A percentile compares a stretch with the other conserved stretches of the same genome.
phyloP scores from a whole-genome alignment of 1,284 basidiomycete genomes.

The Pascua sp. region DNA sequence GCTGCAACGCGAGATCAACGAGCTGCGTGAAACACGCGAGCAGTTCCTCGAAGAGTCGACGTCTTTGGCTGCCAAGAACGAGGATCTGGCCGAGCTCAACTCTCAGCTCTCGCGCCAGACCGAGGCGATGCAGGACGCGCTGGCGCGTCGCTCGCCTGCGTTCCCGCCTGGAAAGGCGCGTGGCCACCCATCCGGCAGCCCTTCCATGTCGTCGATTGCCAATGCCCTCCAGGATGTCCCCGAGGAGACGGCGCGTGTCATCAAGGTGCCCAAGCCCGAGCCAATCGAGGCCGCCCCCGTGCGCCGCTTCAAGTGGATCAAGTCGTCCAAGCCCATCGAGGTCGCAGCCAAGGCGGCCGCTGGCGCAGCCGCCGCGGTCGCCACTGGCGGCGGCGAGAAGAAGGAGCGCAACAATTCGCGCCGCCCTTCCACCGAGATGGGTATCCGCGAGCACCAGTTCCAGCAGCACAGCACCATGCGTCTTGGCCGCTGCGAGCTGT shows the following conservation, averaged over 20 bases:
- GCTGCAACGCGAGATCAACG: conserved; percentile 75
- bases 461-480: conserved; percentile 84
- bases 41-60: conserved; percentile 87
- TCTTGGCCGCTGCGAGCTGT: conserved; percentile 89
- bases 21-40: conserved; percentile 81
- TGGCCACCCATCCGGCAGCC: conserved; percentile 44
- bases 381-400: conserved; percentile 8
- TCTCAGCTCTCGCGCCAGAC: conserved; percentile 72
- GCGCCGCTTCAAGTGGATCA: conserved; percentile 56
- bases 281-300: conserved; percentile 50
- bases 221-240: conserved; percentile 46
- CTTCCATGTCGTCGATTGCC: conserved; percentile 48
- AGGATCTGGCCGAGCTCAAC: conserved; percentile 82
- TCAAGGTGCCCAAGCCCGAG: conserved; percentile 50
- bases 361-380: neutral
- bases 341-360: neutral
- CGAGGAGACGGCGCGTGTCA: conserved; percentile 46
- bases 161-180: conserved; percentile 8
- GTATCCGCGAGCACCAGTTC: conserved; percentile 69
- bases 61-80: conserved; percentile 83
- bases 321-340: conserved; percentile 41
- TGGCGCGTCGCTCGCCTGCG: conserved; percentile 31
- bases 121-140: conserved; percentile 55
- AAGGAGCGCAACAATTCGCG: conserved; percentile 14
- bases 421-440: conserved; percentile 48